A percentile compares a stretch with the other conserved stretches of the same genome.
These are phyloP conservation scores for Microcos paniculata DNA, from an alignment of 345 rosid genomes.

Conservation along the genomic window DNA sequence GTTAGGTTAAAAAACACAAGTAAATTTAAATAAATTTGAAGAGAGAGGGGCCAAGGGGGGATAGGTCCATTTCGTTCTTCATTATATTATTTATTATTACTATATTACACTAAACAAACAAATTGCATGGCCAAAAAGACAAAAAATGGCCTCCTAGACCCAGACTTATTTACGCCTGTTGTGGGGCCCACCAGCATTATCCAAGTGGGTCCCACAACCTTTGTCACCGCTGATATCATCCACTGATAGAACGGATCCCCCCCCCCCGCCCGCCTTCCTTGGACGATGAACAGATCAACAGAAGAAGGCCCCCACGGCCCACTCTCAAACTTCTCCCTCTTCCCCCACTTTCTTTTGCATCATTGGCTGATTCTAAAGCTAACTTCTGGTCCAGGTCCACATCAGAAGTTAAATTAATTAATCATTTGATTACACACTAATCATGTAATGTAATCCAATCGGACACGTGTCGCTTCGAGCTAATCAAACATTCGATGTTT, in stretches of 20 bases:
- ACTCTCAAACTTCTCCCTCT: too few relatives aligned
- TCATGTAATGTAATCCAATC: background rate
- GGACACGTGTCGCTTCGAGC: background rate
- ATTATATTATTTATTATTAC: too few relatives aligned
- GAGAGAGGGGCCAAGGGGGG: background rate
- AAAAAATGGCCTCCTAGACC: conserved; percentile 13
- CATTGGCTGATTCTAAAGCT: background rate
- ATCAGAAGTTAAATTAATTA: background rate
- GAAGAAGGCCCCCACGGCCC: too few relatives aligned
- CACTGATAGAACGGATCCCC: background rate
- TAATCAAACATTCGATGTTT: background rate
- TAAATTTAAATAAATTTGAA: background rate
- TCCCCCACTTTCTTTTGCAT: background rate
- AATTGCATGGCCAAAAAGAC: background rate
- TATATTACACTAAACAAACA: background rate
- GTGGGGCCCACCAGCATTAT: conserved; percentile 19
- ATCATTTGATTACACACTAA: background rate
- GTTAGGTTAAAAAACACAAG: background rate
- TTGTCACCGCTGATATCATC: conserved; percentile 21
- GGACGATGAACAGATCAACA: too few relatives aligned
- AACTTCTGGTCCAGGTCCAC: conserved; percentile 14
- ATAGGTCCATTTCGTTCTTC: background rate
- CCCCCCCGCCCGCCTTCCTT: background rate
- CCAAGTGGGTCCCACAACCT: background rate
- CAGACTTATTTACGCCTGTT: background rate